Base-by-base conservation (phyloP, 192 early-diverging fungal genomes). In the Rhizoclosmatium globosum region DNA sequence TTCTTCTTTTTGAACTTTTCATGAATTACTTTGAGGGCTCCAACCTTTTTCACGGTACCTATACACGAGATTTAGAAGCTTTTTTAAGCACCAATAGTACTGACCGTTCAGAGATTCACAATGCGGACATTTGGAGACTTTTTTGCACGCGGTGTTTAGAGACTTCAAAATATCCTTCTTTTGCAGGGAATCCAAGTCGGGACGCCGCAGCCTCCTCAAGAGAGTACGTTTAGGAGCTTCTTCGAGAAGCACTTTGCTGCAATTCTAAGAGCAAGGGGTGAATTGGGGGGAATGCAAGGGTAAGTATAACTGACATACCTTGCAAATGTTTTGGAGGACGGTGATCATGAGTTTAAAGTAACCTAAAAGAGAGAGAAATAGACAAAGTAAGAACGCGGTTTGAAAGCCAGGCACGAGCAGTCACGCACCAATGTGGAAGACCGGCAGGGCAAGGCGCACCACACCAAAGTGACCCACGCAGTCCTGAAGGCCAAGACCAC, bases 391-490 rank as follows among this genome's bases (percentile, higher is more conserved):
- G 53, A 9, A 56, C 53, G 53, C 53, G 53, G 11, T 56, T 64
- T 64, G 9, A 64, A 57, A 57, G 15, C 56, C 56, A 57, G 56
- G 56, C 56, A 57, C 56, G 56, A 57, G 56, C 13, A 15, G 13
- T 57, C 31, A 7, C n/a, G 23, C 17, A 74, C 98, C 98, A 88
- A 96, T 95, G 60, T 99, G 98, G 81, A 99, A 99, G 23, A 99
- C 95, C 3, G 98, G 98, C 61, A 99, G 84, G 50, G 92, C 93
- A 7, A 99, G 88, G 62, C 94, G 92, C 44, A 99, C 88, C 76
- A 95, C 94, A 19, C 97, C 98, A 88, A 92, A 99, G 87, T 99
- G 98, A 45, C 98, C 98, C 31, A 96, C 92, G 84, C 98, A 99
- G 62, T 97, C 94, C 79, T 93, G 86, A 79, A 94, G 87, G 71